Evolutionary conservation across 768 basidiomycete species (phyloP), one percentile per base, ranked within the genome.

Genomic region (Podaxis carcinomalis): DNA sequence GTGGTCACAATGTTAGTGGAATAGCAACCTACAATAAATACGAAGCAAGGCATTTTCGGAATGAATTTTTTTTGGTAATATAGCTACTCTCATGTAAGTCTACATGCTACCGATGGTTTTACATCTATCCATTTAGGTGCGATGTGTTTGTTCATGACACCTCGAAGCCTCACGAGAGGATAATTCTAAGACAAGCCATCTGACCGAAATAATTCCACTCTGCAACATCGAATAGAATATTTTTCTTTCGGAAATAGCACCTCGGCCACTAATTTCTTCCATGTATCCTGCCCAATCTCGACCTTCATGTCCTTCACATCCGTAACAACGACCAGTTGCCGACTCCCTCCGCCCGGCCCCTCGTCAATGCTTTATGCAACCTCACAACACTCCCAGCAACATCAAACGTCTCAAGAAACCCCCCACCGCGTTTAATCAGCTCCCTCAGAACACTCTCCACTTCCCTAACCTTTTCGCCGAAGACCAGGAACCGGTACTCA

Each of bases 331-430:
- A 84, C 75, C 21, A 87, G 71, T 13, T 70, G 76, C 65, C 80
- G 77, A 1, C 78, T 78, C 55, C 73, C 67, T 86, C 85, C 3
- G 80, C 77, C 59, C 76, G 77, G 2, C 80, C 81, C 57, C 85
- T 80, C 4, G 75, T 74, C 9, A 92, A 66, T 5, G 82, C 72
- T 67, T 77, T 77, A 57, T 79, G 82, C 69, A 83, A 83, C 63
- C 81, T 84, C 2, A 69, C 69, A 21, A 75, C 68, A 1, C 85
- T 86, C 0, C 68, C 70, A 39, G 75, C 74, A 5, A 86, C 75
- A 51, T 85, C 80, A 61, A 90, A 86, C 37, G 74, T 78, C 65
- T 91, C 89, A 51, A 85, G 79, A n/a, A 80, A 76, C 0, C 83
- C 90, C 13, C 79, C 82, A 0, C 83, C 88, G 35, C 82, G 73